Base-by-base conservation (phyloP, 805 yeast genomes). In the Ogataea pilisensis region DNA sequence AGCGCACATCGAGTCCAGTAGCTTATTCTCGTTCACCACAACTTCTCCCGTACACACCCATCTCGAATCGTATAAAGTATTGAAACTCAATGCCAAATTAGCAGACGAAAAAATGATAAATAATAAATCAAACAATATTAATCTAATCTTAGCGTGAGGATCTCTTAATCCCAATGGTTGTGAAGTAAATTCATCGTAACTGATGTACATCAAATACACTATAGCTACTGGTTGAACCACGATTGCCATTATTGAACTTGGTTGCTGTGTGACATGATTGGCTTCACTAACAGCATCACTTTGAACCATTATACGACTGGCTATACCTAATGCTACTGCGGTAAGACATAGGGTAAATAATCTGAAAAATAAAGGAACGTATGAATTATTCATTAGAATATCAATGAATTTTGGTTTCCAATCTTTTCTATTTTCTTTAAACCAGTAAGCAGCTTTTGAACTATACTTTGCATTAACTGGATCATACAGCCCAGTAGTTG, bases 241-340 rank as follows among this genome's bases (percentile, higher is more conserved):
- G 2, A 93, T 75, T 3, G 97, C 93, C 95, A 93, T 88, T 34
- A 90, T 80, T 0, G 98, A 86, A 51, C 95, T 82, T 14, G 99
- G 84, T 55, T 85, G 89, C 57, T 85, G 95, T 7, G 73, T 68
- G 7, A 86, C 63, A 11, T 65, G 57, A 14, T 52, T 46, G 3
- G 61, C 64, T 14, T 64, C 61, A 47, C 65, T 66, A 18, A 58
- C 44, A 14, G 57, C 50, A 37, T 59, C 51, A 35, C 74, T 70
- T 41, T 59, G 55, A 9, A 62, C 61, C 47, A 70, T 78, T 39
- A 87, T 78, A 34, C 81, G 62, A 5, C 71, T 63, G 0, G 97
- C 89, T 20, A 91, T 58, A 0, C 80, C 93, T 48, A 91, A 69
- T 0, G 96, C 87, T 27, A 80, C 64, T 0, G 76, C 63, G 11